Percentiles rank a stretch among this genome's conserved stretches.
These are phyloP conservation scores for Nemania bipapillata DNA, from an alignment of 2,329 filamentous ascomycete genomes.

Conservation along the genomic window DNA sequence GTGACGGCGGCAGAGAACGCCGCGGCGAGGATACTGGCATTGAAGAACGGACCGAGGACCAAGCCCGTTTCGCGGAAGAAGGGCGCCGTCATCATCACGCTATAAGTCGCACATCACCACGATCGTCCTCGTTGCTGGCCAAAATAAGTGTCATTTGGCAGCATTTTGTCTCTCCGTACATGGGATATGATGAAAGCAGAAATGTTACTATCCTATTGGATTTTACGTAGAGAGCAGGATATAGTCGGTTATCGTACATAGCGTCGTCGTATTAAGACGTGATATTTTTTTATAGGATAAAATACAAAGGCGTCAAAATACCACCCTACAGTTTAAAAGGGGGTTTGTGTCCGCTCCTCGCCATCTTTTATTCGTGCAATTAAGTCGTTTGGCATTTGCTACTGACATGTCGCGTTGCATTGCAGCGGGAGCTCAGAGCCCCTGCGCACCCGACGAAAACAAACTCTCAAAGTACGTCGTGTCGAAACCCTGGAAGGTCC, in stretches of 20 bases:
- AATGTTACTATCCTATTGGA: conserved; percentile 9
- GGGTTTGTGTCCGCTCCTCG: neutral
- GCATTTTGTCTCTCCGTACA: conserved; percentile 39
- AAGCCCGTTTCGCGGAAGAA: conserved; percentile 37
- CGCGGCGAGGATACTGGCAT: conserved; percentile 48
- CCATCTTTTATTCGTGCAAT: neutral
- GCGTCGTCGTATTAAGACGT: conserved; percentile 1
- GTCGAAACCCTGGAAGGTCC: conserved; percentile 56
- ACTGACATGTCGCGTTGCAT: neutral
- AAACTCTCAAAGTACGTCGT: conserved; percentile 46
- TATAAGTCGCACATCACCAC: too few species aligned
- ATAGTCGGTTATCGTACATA: conserved; percentile 29
- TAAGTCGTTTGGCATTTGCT: too few species aligned
- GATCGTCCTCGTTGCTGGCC: neutral
- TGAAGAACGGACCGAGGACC: conserved; percentile 43
- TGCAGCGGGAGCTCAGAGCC: too few species aligned
- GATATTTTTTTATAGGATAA: neutral
- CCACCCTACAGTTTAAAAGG: neutral
- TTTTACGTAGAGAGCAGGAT: conserved; percentile 5
- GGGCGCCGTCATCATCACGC: conserved; percentile 43
- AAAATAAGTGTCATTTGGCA: neutral
- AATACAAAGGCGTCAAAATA: conserved; percentile 2
- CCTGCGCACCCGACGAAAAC: conserved; percentile 33
- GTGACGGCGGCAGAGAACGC: conserved; percentile 56
- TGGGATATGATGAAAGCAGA: conserved; percentile 11